A percentile compares a stretch with the other conserved stretches of the same genome.
phyloP scores from a whole-genome alignment of 345 rosid genomes.

The Litchi chinensis region DNA sequence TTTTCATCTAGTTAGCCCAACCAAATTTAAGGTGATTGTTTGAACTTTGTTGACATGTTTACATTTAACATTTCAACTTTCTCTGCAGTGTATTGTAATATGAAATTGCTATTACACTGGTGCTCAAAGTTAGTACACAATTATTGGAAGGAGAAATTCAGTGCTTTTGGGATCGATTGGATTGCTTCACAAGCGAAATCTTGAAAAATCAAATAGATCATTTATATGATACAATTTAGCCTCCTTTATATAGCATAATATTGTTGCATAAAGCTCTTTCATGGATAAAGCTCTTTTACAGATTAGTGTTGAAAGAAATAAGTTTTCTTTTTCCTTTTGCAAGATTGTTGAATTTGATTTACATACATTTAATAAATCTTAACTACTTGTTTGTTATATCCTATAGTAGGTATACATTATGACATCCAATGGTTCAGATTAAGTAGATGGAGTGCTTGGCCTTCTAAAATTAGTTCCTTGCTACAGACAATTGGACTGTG shows the following conservation, averaged over 20 bases:
- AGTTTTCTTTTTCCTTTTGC: no score
- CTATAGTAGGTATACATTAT: slow-evolving; percentile 42
- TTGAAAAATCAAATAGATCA: neutral
- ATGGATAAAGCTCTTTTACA: neutral
- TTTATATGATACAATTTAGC: neutral
- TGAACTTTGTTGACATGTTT: neutral
- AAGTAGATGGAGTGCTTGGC: slow-evolving; percentile 40
- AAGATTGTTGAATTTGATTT: neutral
- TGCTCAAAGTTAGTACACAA: neutral
- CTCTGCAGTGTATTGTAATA: neutral
- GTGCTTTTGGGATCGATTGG: neutral
- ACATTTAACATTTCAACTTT: slow-evolving; percentile 1
- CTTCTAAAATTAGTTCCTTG: slow-evolving; percentile 34
- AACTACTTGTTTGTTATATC: neutral
- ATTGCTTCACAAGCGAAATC: neutral
- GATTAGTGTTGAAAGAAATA: neutral
- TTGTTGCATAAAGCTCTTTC: no score
- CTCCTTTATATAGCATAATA: neutral
- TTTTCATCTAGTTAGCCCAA: slow-evolving; percentile 55
- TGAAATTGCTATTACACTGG: neutral
- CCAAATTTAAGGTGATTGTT: slow-evolving; percentile 53
- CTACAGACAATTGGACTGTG: slow-evolving; percentile 6
- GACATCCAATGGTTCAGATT: slow-evolving; percentile 35
- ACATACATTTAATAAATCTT: neutral
- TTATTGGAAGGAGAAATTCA: neutral